Evolutionary conservation across 129 eudicot species (phyloP), one percentile per base, ranked within the genome.

Genomic region (Tanacetum coccineum): DNA sequence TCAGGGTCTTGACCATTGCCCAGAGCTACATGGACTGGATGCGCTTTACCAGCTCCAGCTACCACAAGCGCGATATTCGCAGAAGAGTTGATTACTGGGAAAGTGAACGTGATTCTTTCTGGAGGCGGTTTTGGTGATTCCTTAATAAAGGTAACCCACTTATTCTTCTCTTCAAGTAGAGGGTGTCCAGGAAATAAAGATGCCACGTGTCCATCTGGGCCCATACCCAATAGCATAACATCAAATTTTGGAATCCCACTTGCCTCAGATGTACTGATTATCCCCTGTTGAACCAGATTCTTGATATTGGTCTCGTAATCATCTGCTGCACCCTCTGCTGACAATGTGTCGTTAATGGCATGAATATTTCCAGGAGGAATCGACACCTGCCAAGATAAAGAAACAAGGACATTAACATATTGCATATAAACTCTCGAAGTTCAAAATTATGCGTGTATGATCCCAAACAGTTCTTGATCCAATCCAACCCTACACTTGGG

Each of bases 61-160:
- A 87, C 87, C 45, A 82, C 92, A 49, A 84, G 74, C 0, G 89
- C 95, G 48, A 87, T 69, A 32, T 90, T 72, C 13, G 95, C 81
- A 61, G 97, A 82, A 2, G 97, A 71, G 66, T 90, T 90, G 42
- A 90, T 84, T 20, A 87, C 95, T 0, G 97, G 95, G 66, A 87
- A 82, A 2, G 95, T 87, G 20, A 87, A 82, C 2, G 97, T 84
- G 9, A 87, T 90, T 67, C 97, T 84, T 36, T 87, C 80, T 5
- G 87, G 89, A 6, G 97, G 95, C 0, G 97, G 95, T 71, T 87
- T 90, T 64, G 97, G 95, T 9, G 97, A 90, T 81, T 87, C 95
- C 44, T 73, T 85, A 48, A 90, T 81, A 68, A 59, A 87, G 7
- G 95, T 68, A 44, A 90, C 95, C 97, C 95, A 87, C 73, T 79